A percentile compares a stretch with the other conserved stretches of the same genome.
phyloP scores from a whole-genome alignment of 306 rosid species.

The Prunus kanzakura region DNA sequence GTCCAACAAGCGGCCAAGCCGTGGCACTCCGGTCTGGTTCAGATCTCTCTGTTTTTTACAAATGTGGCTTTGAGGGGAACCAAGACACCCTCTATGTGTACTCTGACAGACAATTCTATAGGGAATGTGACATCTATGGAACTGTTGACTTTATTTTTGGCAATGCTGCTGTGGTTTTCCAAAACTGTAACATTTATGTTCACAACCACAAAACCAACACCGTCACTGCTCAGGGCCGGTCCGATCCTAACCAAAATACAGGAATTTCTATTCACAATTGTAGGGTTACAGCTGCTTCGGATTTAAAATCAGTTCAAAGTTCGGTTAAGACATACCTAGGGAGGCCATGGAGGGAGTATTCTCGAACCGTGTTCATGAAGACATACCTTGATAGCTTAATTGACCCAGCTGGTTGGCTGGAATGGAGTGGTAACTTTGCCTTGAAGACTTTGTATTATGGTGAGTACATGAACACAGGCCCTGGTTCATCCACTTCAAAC shows the following conservation, averaged over 20 bases:
- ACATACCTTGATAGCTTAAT: slow-evolving; percentile 54
- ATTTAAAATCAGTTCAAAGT: slow-evolving; percentile 15
- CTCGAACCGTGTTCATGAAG: slow-evolving; percentile 64
- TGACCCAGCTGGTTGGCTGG: slow-evolving; percentile 66
- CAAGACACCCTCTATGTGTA: slow-evolving; percentile 80
- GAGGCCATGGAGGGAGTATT: slow-evolving; percentile 64
- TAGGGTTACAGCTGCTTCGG: slow-evolving; percentile 44
- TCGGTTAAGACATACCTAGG: slow-evolving; percentile 52
- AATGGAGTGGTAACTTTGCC: slow-evolving; percentile 69
- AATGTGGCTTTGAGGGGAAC: slow-evolving; percentile 68
- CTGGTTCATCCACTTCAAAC: slow-evolving; percentile 55
- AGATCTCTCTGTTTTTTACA: slow-evolving; percentile 67
- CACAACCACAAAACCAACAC: slow-evolving; percentile 57
- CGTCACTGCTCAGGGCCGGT: slow-evolving; percentile 63
- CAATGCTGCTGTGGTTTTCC: slow-evolving; percentile 72
- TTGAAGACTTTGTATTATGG: slow-evolving; percentile 60
- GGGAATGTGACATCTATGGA: slow-evolving; percentile 74
- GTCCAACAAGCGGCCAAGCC: slow-evolving; percentile 69
- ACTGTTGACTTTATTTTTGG: slow-evolving; percentile 86
- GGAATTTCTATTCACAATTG: slow-evolving; percentile 64
- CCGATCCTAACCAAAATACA: slow-evolving; percentile 72
- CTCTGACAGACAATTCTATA: slow-evolving; percentile 68
- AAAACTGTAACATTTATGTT: slow-evolving; percentile 60
- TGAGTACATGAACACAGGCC: slow-evolving; percentile 59
- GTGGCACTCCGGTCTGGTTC: slow-evolving; percentile 86